Evolutionary conservation across 192 early-diverging fungal genomes (phyloP).

Genomic region (Backusella tuberculispora): DNA sequence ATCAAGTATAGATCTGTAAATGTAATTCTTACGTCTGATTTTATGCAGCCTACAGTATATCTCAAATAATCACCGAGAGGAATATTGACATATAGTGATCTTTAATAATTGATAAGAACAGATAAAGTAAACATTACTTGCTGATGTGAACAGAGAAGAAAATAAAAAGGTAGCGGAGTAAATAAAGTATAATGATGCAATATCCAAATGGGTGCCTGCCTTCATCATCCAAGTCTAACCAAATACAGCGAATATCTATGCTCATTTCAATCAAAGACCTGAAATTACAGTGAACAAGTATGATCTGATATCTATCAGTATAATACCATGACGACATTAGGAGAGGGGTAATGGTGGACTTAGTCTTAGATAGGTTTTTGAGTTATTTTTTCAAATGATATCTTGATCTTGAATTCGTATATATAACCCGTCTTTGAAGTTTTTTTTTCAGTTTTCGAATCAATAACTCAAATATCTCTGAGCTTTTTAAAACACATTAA

Average conservation of each 20-base stretch:
- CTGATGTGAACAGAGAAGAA: background rate
- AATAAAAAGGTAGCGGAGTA: background rate
- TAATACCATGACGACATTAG: conserved; percentile 1
- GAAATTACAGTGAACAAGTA: background rate
- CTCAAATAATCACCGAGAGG: background rate
- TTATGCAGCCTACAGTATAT: background rate
- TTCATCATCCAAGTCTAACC: conserved; percentile 8
- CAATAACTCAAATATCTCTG: background rate
- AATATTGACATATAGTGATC: background rate
- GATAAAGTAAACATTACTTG: background rate
- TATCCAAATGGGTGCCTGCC: background rate
- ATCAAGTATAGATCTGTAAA: background rate
- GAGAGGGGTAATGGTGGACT: background rate
- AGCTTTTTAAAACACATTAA: background rate
- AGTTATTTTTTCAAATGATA: background rate
- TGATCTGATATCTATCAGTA: background rate
- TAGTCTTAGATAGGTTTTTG: background rate
- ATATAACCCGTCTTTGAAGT: background rate
- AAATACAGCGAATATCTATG: background rate
- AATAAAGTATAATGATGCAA: conserved; percentile 6
- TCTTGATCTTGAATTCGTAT: background rate
- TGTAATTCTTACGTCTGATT: background rate
- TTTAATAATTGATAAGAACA: background rate
- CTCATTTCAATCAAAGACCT: background rate
- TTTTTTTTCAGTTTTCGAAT: background rate